Base-by-base conservation (phyloP, 306 rosid genomes). In the Ormosia semicastrata region DNA sequence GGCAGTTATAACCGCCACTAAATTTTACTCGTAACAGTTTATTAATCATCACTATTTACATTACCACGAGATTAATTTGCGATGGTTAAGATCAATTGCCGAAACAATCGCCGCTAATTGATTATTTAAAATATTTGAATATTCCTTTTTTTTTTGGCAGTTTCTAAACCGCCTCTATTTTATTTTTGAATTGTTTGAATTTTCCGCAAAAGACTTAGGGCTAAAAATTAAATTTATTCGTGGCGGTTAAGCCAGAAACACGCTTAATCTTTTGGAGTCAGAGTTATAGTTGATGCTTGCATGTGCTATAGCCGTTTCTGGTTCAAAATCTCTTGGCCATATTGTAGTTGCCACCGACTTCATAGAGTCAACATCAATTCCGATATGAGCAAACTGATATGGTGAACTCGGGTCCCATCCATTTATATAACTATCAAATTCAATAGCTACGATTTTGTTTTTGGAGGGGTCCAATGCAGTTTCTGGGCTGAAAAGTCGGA, bases 241-340 rank as follows among this genome's bases (percentile, higher is more conserved):
- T 85, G 44, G 83, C n/a, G 0, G 67, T 83, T 79, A 84, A 58
- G 0, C 14, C 29, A 79, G 10, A 64, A 37, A 68, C 69, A 70
- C 82, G 70, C 65, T 60, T 3, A 70, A 47, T 14, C 12, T 30
- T 6, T 58, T 78, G 4, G 77, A 13, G 11, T 75, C 57, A 4
- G 88, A 77, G 44, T 86, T 62, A 63, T 86, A 86, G 50, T 57
- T 78, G 14, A 86, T 71, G 75, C 60, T 66, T 4, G 75, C 89
- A 2, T 17, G 14, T 2, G 30, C 89, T 3, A 75, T 3, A 3
- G 72, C 41, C 8, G 6, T 30, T 2, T 2, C 18, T 3, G 71
- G 52, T 30, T 49, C 68, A 14, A 13, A 1, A 1, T 60, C 76
- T 52, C 52, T 52, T 1, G 75, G 84, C 87, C 87, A 84, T 0